Base-by-base conservation (phyloP, 495 filamentous ascomycete species). In the Darksidea phi region DNA sequence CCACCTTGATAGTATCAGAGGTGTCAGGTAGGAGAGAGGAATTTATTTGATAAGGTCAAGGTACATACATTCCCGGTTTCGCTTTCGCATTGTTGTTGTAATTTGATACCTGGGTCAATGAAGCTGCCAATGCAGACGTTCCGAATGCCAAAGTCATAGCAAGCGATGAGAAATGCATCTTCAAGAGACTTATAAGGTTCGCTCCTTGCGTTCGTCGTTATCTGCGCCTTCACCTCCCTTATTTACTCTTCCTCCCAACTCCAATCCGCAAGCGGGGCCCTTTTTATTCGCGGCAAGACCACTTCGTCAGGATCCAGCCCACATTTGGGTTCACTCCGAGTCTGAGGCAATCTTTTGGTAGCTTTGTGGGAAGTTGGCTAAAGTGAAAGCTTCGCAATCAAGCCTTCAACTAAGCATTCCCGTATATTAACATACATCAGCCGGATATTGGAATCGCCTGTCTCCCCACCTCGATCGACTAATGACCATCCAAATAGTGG, bases 101-200 rank as follows among this genome's bases (percentile, higher is more conserved):
- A 21, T 63, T 63, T 7, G 52, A 48, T 0, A 67, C 64, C 42
- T 67, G 64, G 18, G 64, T 67, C 52, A 67, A 42, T 20, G 56
- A 51, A 11, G 64, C 64, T 3, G 58, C 64, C 5, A 59, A 32
- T 15, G 64, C 53, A 12, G 41, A 15, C 20, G 58, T 50, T 1
- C 52, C 49, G 11, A 62, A 50, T 7, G 56, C 45, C 43, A 65
- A 47, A 49, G 41, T 24, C 17, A 54, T 36, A 7, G 61, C 54
- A 21, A 64, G 47, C 25, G 54, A 21, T 25, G 37, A 37, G 42
- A 58, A 38, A 64, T 51, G 61, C 61, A 64, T 63, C 1, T 49
- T 57, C 48, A 13, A 48, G 11, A 24, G 36, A 20, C 11, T 12
- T 18, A 11, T 21, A 6, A 51, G 28, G 13, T 25, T 36, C 24